Evolutionary conservation across 2,329 filamentous ascomycete species (phyloP), one percentile per base, ranked within the genome.

Genomic region (Fusarium poae): DNA sequence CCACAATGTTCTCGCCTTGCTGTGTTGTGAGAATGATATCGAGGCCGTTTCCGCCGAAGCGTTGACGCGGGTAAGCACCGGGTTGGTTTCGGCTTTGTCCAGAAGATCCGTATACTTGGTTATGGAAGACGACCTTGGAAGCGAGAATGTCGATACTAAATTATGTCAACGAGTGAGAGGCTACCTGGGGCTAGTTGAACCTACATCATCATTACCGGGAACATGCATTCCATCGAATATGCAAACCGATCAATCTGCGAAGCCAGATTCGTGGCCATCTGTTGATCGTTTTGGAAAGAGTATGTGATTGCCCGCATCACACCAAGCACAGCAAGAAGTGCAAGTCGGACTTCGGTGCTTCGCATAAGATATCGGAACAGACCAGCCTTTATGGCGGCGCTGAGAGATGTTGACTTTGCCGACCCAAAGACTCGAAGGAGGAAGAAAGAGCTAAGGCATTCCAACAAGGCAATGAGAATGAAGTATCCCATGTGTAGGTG

Each of bases 401-500:
- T 72, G 0, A 74, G 72, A 2, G 72, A 74, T 2, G 72, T 74
- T 1, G 67, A 74, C 37, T 75, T 75, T 1, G 79, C 79, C 3
- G 72, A 66, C 2, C 72, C 70, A 49, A 83, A 83, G 5, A 76
- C 79, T 35, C 72, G 72, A 10, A 83, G 71, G 0, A 83, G 70
- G 68, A 82, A 82, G 50, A 75, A 77, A 11, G 81, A 75, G 71
- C 77, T 81, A 20, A 81, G 40, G 35, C 77, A 79, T 62, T 83
- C 81, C 15, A 82, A 53, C 0, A 79, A n/a, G 10, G 81, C 81
- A 42, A 83, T 81, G 23, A 77, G 68, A 12, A 77, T 71, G 43
- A 83, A 83, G 70, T 82, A 83, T 18, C 75, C 80, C 60, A 82
- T 77, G 56, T 83, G 81, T 0, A 83, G 72, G 43, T 72, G 73